Base-by-base conservation (phyloP, 495 filamentous ascomycete species). In the Collariella sp. region DNA sequence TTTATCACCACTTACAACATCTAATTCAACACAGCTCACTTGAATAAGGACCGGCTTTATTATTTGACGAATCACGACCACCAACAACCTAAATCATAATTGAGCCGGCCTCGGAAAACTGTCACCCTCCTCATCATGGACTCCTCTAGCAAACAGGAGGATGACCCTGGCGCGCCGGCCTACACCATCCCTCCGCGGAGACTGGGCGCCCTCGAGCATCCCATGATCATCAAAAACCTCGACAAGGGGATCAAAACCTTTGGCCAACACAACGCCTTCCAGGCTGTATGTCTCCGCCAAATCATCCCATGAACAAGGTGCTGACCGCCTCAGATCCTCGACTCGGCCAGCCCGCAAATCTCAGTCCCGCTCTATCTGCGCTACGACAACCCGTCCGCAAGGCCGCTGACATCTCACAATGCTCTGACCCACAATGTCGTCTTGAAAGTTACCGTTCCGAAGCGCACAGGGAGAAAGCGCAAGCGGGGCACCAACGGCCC, bases 401-500 rank as follows among this genome's bases (percentile, higher is more conserved):
- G 83, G 54, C 85, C 87, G 1, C 69, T 95, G 35, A 70, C 82
- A 33, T 95, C 93, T 7, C 80, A 79, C 26, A 83, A 82, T 59
- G 73, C 82, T 6, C 59, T 75, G 33, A 85, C 89, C 3, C 86
- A 86, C 57, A 93, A 95, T 60, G 66, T 97, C 24, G 74, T 97
- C 20, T 74, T 98, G 22, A 89, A 90, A 69, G 76, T 98, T 42
- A 89, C 85, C 0, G 82, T 96, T 2, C 94, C 94, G 0, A 91
- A 86, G 67, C 73, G 87, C 41, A 94, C 88, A 6, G 89, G 90
- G 3, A 79, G 89, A 41, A 96, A 87, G 65, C 80, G 89, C 29
- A 93, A 88, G 68, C 73, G 82, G 43, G 88, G 87, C 7, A 83
- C 81, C 7, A 60, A 80, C 52, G 85, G 76, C 29, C 84, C 84